Evolutionary conservation across 2,329 filamentous ascomycete genomes (phyloP).

Genomic region (Pezicula rhizophila): DNA sequence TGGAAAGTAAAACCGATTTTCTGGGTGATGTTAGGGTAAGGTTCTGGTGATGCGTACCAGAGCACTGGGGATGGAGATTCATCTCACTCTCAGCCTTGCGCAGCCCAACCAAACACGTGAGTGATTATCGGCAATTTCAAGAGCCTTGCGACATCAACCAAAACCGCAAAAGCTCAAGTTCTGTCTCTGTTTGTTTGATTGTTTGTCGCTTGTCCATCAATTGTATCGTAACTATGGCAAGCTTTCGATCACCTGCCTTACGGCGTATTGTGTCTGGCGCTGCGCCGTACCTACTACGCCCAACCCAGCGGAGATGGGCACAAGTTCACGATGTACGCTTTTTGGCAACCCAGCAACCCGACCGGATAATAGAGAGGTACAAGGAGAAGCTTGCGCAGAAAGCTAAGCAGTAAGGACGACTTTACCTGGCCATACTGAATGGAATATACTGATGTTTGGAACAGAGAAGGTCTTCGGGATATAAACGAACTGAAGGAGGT

Average conservation of each 20-base stretch:
- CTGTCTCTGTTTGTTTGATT: neutral
- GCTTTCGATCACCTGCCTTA: conserved; percentile 40
- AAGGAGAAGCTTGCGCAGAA: conserved; percentile 77
- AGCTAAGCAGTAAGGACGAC: conserved; percentile 52
- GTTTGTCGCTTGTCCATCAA: neutral
- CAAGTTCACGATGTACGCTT: conserved; percentile 90
- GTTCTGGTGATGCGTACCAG: neutral
- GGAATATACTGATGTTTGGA: neutral
- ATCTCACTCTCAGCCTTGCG: neutral
- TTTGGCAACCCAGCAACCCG: conserved; percentile 69
- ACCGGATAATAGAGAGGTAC: conserved; percentile 76
- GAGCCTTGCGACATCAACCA: neutral
- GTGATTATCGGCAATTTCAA: too few relatives aligned
- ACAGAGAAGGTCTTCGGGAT: conserved; percentile 55
- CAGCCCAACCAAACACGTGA: neutral
- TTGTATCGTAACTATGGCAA: conserved; percentile 36
- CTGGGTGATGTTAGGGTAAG: neutral
- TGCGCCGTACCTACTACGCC: conserved; percentile 24
- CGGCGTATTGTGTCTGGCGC: conserved; percentile 32
- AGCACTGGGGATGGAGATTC: too few relatives aligned
- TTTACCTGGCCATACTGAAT: neutral
- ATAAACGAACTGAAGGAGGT: conserved; percentile 73
- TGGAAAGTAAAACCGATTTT: neutral
- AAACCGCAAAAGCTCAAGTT: neutral
- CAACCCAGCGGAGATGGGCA: conserved; percentile 73